These are phyloP conservation scores for Achaetomiella virescens DNA, from an alignment of 495 filamentous ascomycete species.

Conservation along the genomic window DNA sequence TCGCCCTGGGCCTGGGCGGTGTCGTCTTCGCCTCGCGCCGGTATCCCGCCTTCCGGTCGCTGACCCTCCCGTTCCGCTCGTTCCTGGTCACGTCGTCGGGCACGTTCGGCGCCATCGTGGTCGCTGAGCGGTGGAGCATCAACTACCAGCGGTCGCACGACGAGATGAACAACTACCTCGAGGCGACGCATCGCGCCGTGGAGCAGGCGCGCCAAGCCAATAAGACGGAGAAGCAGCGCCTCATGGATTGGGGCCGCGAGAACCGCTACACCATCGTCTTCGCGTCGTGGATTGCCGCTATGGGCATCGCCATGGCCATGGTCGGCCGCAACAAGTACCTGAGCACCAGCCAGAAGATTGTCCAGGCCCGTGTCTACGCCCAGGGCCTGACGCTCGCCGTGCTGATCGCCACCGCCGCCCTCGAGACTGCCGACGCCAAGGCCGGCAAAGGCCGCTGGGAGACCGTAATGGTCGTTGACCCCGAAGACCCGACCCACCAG, in stretches of 20 bases:
- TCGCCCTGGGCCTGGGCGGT: constrained; percentile 56
- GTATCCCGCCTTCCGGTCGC: constrained; percentile 64
- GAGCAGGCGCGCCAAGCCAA: constrained; percentile 34
- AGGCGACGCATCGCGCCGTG: constrained; percentile 44
- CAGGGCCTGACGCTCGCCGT: constrained; percentile 90
- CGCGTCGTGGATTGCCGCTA: constrained; percentile 73
- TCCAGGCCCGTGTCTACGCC: constrained; percentile 97
- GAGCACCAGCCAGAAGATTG: constrained; percentile 76
- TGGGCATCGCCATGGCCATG: constrained; percentile 68
- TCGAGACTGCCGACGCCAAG: constrained; percentile 80
- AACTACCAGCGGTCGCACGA: constrained; percentile 65
- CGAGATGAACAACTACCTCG: constrained; percentile 58
- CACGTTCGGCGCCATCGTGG: constrained; percentile 80
- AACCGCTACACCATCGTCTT: constrained; percentile 90
- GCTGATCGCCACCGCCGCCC: constrained; percentile 75
- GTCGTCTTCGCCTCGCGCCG: constrained; percentile 56
- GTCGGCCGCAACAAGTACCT: constrained; percentile 77
- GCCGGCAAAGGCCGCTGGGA: constrained; percentile 70
- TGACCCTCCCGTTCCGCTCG: constrained; percentile 81
- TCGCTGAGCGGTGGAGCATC: constrained; percentile 74
- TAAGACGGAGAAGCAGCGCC: constrained; percentile 40
- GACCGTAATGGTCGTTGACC: constrained; percentile 66
- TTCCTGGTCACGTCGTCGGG: constrained; percentile 81
- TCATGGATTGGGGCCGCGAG: constrained; percentile 57
- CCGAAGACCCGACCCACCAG: constrained; percentile 65